phyloP scores from a whole-genome alignment of 2,329 filamentous ascomycete genomes.

The Fusarium sp. region DNA sequence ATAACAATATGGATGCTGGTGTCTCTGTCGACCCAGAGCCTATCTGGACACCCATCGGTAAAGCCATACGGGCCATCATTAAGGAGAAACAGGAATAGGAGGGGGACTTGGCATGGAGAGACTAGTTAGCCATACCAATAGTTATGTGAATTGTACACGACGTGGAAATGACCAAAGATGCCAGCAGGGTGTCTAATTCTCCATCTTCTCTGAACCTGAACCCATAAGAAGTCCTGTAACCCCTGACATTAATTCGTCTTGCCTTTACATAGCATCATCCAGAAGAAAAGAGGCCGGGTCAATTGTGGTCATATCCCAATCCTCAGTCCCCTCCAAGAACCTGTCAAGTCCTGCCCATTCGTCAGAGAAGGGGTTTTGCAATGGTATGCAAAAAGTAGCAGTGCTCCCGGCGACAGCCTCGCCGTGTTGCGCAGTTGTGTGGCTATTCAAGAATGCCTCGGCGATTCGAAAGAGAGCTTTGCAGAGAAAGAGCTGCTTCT shows the following conservation, averaged over 20 bases:
- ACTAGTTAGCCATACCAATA: background rate
- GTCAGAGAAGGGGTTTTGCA: background rate
- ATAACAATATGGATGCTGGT: slow-evolving; percentile 4
- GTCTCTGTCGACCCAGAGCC: background rate
- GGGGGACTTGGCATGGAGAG: background rate
- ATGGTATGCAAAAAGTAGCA: background rate
- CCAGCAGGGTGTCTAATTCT: background rate
- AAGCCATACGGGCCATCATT: background rate
- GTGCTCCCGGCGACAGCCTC: background rate
- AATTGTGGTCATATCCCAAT: background rate
- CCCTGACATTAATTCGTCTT: background rate
- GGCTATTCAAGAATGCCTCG: background rate
- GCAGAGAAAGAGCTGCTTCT: background rate
- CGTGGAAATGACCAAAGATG: background rate
- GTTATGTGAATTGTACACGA: background rate
- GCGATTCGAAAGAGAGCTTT: background rate
- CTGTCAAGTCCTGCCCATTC: background rate
- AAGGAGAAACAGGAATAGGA: background rate
- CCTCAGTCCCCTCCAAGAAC: background rate
- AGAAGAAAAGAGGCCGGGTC: background rate
- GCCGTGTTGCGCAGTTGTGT: background rate
- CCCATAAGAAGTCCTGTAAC: background rate
- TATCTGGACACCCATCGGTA: background rate
- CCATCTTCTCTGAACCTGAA: background rate
- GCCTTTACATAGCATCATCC: background rate